phyloP scores from a whole-genome alignment of 2,329 filamentous ascomycete genomes.

The Alternaria novae-zelandiae region DNA sequence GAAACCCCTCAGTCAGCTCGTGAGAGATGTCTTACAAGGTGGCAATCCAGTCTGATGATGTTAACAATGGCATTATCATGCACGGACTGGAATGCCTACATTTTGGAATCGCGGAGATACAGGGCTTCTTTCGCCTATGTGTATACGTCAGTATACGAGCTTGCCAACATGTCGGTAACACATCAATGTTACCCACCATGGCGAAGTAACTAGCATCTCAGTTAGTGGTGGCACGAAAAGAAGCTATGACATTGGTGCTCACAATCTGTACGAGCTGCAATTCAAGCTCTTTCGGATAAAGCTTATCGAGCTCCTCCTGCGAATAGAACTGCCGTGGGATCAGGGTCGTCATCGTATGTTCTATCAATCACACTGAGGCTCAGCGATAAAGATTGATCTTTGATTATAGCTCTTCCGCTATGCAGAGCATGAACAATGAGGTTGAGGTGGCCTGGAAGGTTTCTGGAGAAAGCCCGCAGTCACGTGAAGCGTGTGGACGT shows the following conservation, averaged over 20 bases:
- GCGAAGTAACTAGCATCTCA: conserved; percentile 41
- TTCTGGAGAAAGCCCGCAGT: conserved; percentile 3
- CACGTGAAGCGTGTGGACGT: conserved; percentile 31
- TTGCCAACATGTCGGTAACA: not conserved
- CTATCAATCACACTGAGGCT: not conserved
- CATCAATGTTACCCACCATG: conserved; percentile 40
- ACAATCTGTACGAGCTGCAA: conserved; percentile 89
- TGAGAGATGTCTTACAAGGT: conserved; percentile 34
- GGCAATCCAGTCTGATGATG: conserved; percentile 36
- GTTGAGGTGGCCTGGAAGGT: not conserved
- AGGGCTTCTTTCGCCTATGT: conserved; percentile 75
- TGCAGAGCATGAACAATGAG: not conserved
- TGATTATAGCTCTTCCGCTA: not conserved
- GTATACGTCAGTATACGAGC: conserved; percentile 5
- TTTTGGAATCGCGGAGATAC: conserved; percentile 89
- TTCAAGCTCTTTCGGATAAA: conserved; percentile 82
- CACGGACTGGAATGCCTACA: conserved; percentile 52
- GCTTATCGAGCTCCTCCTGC: conserved; percentile 75
- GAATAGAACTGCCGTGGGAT: conserved; percentile 78
- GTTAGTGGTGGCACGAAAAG: conserved; percentile 9
- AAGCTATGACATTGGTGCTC: conserved; percentile 32
- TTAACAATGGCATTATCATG: conserved; percentile 1
- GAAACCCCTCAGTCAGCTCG: not conserved
- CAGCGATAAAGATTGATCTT: not conserved
- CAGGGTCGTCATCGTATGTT: conserved; percentile 74